Evolutionary conservation across 108 stramenopile genomes (phyloP).

Genomic region (Cyclostephanos tholiformis): DNA sequence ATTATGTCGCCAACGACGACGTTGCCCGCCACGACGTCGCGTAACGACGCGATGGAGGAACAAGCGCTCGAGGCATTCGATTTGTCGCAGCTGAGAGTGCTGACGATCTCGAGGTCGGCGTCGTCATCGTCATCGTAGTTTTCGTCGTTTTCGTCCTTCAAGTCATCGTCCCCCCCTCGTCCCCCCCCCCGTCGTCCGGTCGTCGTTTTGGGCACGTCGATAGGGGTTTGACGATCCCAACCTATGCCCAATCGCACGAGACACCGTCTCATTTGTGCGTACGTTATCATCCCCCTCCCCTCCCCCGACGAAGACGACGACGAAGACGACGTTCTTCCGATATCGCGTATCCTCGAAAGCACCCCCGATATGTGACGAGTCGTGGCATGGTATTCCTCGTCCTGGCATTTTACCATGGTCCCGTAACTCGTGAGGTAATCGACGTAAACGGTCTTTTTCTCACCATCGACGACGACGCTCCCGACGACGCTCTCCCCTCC

Average conservation of each 20-base stretch:
- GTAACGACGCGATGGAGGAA: no score
- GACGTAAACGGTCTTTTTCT: no score
- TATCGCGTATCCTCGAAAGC: constrained; percentile 37
- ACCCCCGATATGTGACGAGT: constrained; percentile 48
- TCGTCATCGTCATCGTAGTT: constrained; percentile 1
- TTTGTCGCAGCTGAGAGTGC: background rate
- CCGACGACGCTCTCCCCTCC: no score
- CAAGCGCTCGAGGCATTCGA: no score
- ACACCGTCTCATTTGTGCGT: constrained; percentile 36
- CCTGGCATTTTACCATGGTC: constrained; percentile 73
- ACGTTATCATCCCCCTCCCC: constrained; percentile 55
- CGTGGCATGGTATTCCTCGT: constrained; percentile 54
- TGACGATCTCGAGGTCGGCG: background rate
- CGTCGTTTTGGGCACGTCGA: background rate
- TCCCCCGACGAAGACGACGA: no score
- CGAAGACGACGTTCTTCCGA: constrained; percentile 22
- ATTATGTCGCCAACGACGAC: constrained; percentile 17
- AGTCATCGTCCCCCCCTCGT: no score
- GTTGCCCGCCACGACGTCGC: background rate
- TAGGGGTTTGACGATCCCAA: constrained; percentile 20
- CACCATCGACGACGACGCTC: no score
- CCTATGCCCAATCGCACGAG: constrained; percentile 23
- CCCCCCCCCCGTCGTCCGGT: no score
- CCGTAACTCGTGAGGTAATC: constrained; percentile 62
- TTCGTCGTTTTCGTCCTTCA: no score